Evolutionary conservation across 805 yeast genomes (phyloP).

Genomic region (Priceomyces medius): DNA sequence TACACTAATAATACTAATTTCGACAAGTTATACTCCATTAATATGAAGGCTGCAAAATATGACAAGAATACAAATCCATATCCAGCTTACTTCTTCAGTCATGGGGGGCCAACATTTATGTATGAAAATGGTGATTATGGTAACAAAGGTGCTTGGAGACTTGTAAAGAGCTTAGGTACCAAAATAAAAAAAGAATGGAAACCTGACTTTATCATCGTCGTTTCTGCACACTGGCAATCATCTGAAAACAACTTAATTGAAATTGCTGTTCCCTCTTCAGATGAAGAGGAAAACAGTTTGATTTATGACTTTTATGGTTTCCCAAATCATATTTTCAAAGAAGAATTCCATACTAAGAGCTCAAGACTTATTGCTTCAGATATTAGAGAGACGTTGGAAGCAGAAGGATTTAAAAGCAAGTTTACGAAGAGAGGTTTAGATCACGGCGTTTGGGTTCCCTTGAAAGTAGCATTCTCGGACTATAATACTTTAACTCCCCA

Average conservation of each 20-base stretch:
- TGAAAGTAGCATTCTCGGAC: constrained; percentile 61
- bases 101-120: constrained; percentile 82
- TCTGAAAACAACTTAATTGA: constrained; percentile 41
- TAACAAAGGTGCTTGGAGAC: constrained; percentile 63
- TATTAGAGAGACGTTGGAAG: constrained; percentile 40
- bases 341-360: constrained; percentile 55
- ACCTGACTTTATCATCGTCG: constrained; percentile 64
- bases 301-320: constrained; percentile 78
- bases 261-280: constrained; percentile 42
- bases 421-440: constrained; percentile 66
- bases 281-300: constrained; percentile 46
- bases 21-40: too few species aligned
- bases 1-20: too few species aligned
- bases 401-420: constrained; percentile 44
- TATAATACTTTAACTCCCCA: constrained; percentile 25
- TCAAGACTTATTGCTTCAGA: constrained; percentile 43
- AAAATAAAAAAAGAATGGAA: constrained; percentile 48
- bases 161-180: constrained; percentile 49
- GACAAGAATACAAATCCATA: constrained; percentile 24
- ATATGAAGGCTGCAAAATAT: constrained; percentile 7
- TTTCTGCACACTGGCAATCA: constrained; percentile 81
- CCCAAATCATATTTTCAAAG: constrained; percentile 61
- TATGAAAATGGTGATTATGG: constrained; percentile 48
- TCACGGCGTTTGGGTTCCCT: constrained; percentile 83
- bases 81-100: constrained; percentile 72